phyloP scores from a whole-genome alignment of 169 alveolate species.

The Fabrea salina region DNA sequence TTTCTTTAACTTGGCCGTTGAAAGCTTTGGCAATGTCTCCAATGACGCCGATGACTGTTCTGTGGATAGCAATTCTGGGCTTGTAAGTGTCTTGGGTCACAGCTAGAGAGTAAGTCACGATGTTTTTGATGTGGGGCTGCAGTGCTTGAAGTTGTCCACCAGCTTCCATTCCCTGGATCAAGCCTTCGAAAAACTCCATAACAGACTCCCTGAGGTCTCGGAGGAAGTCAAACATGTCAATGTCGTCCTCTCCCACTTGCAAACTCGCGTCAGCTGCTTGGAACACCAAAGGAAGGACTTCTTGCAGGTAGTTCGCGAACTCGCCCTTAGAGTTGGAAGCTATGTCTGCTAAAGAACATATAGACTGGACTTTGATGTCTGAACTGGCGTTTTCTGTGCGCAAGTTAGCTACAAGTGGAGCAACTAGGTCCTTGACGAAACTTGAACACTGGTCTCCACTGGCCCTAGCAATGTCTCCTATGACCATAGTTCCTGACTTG shows the following conservation, averaged over 20 bases:
- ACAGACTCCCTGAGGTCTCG: not conserved
- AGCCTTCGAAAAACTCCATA: constrained; percentile 9
- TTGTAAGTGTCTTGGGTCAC: constrained; percentile 16
- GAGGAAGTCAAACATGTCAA: constrained; percentile 16
- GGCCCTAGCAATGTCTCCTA: constrained; percentile 49
- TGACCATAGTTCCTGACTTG: constrained; percentile 42
- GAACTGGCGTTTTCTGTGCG: not conserved
- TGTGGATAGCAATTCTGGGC: not conserved
- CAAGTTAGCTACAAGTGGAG: not conserved
- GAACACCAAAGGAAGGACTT: not conserved
- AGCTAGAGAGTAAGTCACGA: not conserved
- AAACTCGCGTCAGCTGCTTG: constrained; percentile 10
- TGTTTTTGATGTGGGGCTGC: not conserved
- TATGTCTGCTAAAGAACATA: not conserved
- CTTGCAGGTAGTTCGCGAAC: not conserved
- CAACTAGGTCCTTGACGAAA: not conserved
- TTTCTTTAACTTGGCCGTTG: not conserved
- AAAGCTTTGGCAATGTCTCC: constrained; percentile 10
- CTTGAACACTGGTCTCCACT: not conserved
- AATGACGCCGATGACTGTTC: constrained; percentile 16
- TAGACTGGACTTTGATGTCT: not conserved
- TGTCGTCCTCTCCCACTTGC: not conserved
- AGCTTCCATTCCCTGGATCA: constrained; percentile 6
- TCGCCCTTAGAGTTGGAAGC: not conserved
- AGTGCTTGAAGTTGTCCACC: not conserved